phyloP scores from a whole-genome alignment of 805 yeast species.

The Cyberlindnera xishuangbannaensis region DNA sequence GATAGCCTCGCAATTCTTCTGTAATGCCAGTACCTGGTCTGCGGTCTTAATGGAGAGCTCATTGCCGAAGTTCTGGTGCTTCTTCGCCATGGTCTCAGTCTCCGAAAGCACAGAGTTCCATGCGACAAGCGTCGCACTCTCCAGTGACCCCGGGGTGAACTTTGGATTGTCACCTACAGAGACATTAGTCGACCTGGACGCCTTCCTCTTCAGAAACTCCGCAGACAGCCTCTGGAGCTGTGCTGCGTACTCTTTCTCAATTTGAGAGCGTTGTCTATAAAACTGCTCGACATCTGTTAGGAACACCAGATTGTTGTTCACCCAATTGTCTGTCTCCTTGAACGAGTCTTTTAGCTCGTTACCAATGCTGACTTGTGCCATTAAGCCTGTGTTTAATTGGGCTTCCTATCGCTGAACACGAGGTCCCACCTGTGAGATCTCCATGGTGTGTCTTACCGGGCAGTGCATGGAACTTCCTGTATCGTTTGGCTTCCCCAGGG shows the following conservation, averaged over 20 bases:
- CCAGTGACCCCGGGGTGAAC: slow-evolving; percentile 92
- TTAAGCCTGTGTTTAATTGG: too few relatives aligned
- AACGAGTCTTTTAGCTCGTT: slow-evolving; percentile 77
- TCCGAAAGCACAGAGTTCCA: slow-evolving; percentile 87
- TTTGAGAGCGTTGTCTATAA: slow-evolving; percentile 72
- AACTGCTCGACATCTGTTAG: slow-evolving; percentile 73
- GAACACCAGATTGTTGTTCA: slow-evolving; percentile 66
- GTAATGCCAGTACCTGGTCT: slow-evolving; percentile 52
- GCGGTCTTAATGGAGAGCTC: slow-evolving; percentile 58
- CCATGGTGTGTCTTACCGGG: too few relatives aligned
- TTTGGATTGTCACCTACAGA: slow-evolving; percentile 90
- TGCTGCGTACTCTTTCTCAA: slow-evolving; percentile 79
- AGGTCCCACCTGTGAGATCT: too few relatives aligned
- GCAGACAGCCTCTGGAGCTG: slow-evolving; percentile 58
- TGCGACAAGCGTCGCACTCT: slow-evolving; percentile 77
- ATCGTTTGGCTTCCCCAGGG: too few relatives aligned
- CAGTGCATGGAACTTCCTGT: too few relatives aligned
- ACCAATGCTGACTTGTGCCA: slow-evolving; percentile 48
- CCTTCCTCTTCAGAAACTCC: slow-evolving; percentile 71
- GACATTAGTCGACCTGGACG: slow-evolving; percentile 56
- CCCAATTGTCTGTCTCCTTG: slow-evolving; percentile 76
- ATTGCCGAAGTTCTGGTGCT: slow-evolving; percentile 50
- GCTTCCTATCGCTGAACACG: too few relatives aligned
- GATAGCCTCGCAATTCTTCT: slow-evolving; percentile 46
- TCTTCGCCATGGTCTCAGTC: slow-evolving; percentile 74